Evolutionary conservation across 129 eudicot species (phyloP).

Genomic region (Flaveria bidentis): DNA sequence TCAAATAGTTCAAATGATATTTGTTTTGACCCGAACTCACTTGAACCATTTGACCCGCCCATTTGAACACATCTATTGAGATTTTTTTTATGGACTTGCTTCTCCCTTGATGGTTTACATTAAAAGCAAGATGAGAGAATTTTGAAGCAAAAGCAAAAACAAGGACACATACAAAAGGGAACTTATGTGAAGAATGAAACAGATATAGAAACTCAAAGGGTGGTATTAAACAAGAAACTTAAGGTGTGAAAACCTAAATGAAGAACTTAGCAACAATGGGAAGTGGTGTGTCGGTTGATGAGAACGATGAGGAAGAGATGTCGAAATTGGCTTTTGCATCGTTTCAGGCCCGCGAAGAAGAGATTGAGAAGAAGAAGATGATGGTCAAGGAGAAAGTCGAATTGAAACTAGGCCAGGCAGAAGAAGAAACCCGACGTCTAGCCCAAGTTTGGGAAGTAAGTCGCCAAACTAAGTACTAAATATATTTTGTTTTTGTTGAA

Average conservation of each 20-base stretch:
- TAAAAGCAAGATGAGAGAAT: slow-evolving; percentile 35
- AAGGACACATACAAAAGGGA: slow-evolving; percentile 37
- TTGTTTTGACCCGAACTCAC: neutral
- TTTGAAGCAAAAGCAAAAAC: slow-evolving; percentile 53
- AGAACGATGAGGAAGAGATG: slow-evolving; percentile 52
- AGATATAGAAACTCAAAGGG: slow-evolving; percentile 14
- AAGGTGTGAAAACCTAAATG: slow-evolving; percentile 29
- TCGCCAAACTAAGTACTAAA: neutral
- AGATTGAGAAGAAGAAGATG: slow-evolving; percentile 68
- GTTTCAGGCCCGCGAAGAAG: slow-evolving; percentile 69
- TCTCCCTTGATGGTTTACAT: slow-evolving; percentile 27
- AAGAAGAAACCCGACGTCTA: slow-evolving; percentile 62
- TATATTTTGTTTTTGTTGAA: neutral
- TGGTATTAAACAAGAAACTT: slow-evolving; percentile 21
- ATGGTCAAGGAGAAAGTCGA: slow-evolving; percentile 59
- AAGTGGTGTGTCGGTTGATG: slow-evolving; percentile 46
- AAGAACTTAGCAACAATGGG: slow-evolving; percentile 50
- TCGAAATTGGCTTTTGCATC: slow-evolving; percentile 50
- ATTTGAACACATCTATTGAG: neutral
- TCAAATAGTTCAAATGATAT: too few species aligned
- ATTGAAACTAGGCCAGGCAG: slow-evolving; percentile 61
- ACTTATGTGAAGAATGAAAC: slow-evolving; percentile 19
- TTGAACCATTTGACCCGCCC: neutral
- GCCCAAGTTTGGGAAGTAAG: slow-evolving; percentile 83
- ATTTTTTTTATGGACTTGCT: slow-evolving; percentile 14